Evolutionary conservation across 2,329 filamentous ascomycete species (phyloP).

Genomic region (Cadophora sp.): DNA sequence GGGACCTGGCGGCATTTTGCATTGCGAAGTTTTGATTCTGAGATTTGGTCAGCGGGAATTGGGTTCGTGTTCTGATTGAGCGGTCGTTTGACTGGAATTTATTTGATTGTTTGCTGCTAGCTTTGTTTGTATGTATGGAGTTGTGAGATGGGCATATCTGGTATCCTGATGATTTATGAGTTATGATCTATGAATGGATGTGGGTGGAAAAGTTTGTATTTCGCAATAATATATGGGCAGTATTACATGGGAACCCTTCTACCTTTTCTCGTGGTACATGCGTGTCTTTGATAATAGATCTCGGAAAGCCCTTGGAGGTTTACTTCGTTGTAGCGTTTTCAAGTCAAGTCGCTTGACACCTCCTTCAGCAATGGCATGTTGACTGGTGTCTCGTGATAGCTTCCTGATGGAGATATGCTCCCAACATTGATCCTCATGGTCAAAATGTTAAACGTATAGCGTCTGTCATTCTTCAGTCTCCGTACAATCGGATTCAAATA

Average conservation of each 20-base stretch:
- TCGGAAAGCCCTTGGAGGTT: no score
- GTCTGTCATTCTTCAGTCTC: no score
- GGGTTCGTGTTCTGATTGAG: background rate
- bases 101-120: background rate
- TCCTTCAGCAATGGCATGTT: no score
- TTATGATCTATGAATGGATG: background rate
- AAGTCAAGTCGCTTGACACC: no score
- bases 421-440: no score
- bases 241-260: background rate
- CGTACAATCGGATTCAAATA: no score
- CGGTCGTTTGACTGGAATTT: background rate
- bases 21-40: background rate
- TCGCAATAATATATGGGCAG: background rate
- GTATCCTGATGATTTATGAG: background rate
- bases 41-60: background rate
- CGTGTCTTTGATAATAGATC: background rate
- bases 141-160: background rate
- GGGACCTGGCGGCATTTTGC: no score
- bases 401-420: no score
- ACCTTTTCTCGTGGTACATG: background rate
- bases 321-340: no score
- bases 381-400: no score
- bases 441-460: no score
- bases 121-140: background rate
- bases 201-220: slow-evolving; percentile 11